Evolutionary conservation across 2,329 filamentous ascomycete genomes (phyloP), one percentile per base, ranked within the genome.

Genomic region (Pseudogymnoascus sp.): DNA sequence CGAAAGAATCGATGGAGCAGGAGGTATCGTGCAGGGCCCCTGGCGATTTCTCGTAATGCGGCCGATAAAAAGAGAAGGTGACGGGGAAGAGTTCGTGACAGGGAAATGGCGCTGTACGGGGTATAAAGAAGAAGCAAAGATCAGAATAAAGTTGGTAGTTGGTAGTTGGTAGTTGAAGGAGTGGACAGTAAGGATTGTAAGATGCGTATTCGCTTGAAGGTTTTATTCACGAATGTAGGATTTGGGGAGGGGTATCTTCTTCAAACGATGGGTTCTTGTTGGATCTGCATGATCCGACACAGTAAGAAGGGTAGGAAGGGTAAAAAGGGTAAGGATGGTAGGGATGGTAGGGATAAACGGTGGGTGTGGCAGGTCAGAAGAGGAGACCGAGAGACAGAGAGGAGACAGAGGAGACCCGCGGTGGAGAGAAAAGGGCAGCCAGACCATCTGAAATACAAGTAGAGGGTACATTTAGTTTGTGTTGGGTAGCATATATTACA

Each of bases 1-100:
- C 47, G 47, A 54, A 54, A 54, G 47, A 54, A 54, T 54, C 28
- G 47, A 32, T 32, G 43, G 63, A 66, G 63, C 64, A 61, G 61
- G 65, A 63, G 58, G 61, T 63, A 66, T 64, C 64, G 60, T 65
- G 65, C 62, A 62, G 61, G 64, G 58, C 61, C 62, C 64, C 30
- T 66, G 61, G 62, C 20, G 38, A 60, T 59, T 62, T 60, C 59
- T 59, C 38, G 38, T 43, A 38, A 34, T 58, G 57, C 32, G 37
- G 30, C 4, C 32, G 18, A 59, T 38, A 43, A 59, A 43, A 59
- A 59, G 34, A 37, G 34, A 20, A 30, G 32, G 38, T 54, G 47
- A 11, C 28, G n/a, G 16, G 47, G n/a, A n/a, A 9, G 4, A 54
- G 28, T 6, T 50, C 22, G 43, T 18, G 47, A 54, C 9, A 32